Evolutionary conservation across 1,284 basidiomycete genomes (phyloP).

Genomic region (Vanrija pseudolonga): DNA sequence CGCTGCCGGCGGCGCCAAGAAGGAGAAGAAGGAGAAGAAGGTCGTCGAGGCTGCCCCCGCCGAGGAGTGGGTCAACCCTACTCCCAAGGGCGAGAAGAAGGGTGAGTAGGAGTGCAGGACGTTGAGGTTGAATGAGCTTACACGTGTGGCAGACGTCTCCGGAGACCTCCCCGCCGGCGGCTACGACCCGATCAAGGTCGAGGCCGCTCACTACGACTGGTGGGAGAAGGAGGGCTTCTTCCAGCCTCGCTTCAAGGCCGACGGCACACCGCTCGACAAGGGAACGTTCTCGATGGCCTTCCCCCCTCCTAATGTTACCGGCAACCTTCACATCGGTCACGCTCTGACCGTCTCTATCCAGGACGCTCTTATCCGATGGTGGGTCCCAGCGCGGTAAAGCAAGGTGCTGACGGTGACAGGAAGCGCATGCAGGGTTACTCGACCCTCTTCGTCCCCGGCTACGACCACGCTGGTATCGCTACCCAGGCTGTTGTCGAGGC

Average conservation of each 20-base stretch:
- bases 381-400: slow-evolving; percentile 28
- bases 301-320: slow-evolving; percentile 98
- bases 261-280: slow-evolving; percentile 57
- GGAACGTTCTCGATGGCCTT: slow-evolving; percentile 83
- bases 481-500: slow-evolving; percentile 98
- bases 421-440: slow-evolving; percentile 95
- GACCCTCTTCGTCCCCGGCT: slow-evolving; percentile 87
- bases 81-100: slow-evolving; percentile 85
- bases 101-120: slow-evolving; percentile 53
- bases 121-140: background rate
- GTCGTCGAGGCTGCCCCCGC: slow-evolving; percentile 59
- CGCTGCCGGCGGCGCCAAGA: slow-evolving; percentile 61
- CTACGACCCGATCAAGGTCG: slow-evolving; percentile 93
- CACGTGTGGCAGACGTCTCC: slow-evolving; percentile 64
- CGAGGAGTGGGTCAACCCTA: slow-evolving; percentile 74
- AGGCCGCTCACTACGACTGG: slow-evolving; percentile 98
- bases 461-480: slow-evolving; percentile 98
- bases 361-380: slow-evolving; percentile 84
- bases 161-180: slow-evolving; percentile 71
- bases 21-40: slow-evolving; percentile 64
- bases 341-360: slow-evolving; percentile 91
- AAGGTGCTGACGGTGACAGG: slow-evolving; percentile 52
- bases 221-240: slow-evolving; percentile 91
- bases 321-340: slow-evolving; percentile 93
- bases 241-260: slow-evolving; percentile 64